These are phyloP conservation scores for Yamadazyma spencermartinsiae DNA, from an alignment of 1,139 yeast genomes.

Conservation along the genomic window DNA sequence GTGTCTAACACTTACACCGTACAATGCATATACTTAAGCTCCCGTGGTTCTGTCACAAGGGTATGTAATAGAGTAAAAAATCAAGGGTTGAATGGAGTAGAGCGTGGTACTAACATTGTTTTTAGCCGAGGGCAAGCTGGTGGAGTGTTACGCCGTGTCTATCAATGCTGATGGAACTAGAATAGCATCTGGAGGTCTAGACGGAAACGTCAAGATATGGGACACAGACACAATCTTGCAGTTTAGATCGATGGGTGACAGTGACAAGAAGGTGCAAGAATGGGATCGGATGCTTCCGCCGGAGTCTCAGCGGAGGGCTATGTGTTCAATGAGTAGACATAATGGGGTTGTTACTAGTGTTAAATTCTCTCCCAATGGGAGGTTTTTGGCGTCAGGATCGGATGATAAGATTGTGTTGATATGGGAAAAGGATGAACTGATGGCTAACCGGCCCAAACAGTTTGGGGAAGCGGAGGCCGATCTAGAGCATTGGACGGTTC, in stretches of 20 bases:
- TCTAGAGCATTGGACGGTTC: slow-evolving; percentile 88
- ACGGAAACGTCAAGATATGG: slow-evolving; percentile 94
- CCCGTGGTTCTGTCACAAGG: slow-evolving; percentile 80
- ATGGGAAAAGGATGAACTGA: slow-evolving; percentile 86
- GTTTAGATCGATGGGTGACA: slow-evolving; percentile 18
- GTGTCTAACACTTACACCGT: no score
- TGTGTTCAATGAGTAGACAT: slow-evolving; percentile 82
- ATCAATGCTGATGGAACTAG: slow-evolving; percentile 81
- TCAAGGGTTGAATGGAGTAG: no score
- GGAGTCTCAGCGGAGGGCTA: slow-evolving; percentile 50
- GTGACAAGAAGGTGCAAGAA: slow-evolving; percentile 6
- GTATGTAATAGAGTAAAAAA: slow-evolving; percentile 32
- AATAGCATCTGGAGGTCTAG: slow-evolving; percentile 93
- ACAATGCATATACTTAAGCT: slow-evolving; percentile 77
- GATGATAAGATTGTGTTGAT: slow-evolving; percentile 90
- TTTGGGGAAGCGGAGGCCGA: slow-evolving; percentile 61
- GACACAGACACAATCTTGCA: slow-evolving; percentile 48
- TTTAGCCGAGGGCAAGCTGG: slow-evolving; percentile 71
- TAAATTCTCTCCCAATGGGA: slow-evolving; percentile 87
- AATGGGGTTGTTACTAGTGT: slow-evolving; percentile 94
- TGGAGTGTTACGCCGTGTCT: slow-evolving; percentile 83
- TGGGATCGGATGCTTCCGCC: slow-evolving; percentile 26
- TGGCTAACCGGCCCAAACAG: slow-evolving; percentile 39
- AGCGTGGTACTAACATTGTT: slow-evolving; percentile 16
- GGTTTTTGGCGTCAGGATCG: slow-evolving; percentile 90